Base-by-base conservation (phyloP, 2,329 filamentous ascomycete species). In the Dissoconium aciculare region DNA sequence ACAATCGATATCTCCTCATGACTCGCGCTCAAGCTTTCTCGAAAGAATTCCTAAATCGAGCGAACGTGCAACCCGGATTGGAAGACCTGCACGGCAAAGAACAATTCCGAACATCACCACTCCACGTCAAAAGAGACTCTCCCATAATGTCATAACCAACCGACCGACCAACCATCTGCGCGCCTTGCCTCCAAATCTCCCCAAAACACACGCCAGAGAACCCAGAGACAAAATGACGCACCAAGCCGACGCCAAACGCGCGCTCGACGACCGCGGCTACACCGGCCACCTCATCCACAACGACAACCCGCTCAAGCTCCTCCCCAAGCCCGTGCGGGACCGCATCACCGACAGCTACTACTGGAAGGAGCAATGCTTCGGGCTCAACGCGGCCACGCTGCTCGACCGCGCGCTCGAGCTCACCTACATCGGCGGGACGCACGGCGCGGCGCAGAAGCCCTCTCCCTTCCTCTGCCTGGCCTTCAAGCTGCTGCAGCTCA, bases 361-460 rank as follows among this genome's bases (percentile, higher is more conserved):
- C 63, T 98, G 84, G 79, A 94, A 94, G 58, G 89, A 95, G 59
- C 85, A 94, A 61, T 94, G 89, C 55, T 98, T 95, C 58, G 89
- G 80, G 25, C 67, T 98, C 42, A 98, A 95, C 61, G 69, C 71
- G 3, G 74, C 74, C 1, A 77, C 72, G 0, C 56, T 98, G 4
- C 78, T 93, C 46, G 82, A 94, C 59, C 81, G 89, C 41, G 85
- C 91, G 1, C 79, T 83, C 15, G 78, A 87, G 45, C 69, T 98
- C 27, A 68, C 63, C 28, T 89, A 78, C 56, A 70, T 98, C 34
- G 89, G 85, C 40, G 89, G 89, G 43, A 92, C 84, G 4, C 83
- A 83, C 49, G 84, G 85, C 31, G 69, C 73, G 11, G 69, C 74
- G 28, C 87, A 94, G 55, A 81, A 81, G 46, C 87, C 89, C 0